Evolutionary conservation across 2,329 filamentous ascomycete genomes (phyloP).

Genomic region (Arthrobotrys pseudoclavata): DNA sequence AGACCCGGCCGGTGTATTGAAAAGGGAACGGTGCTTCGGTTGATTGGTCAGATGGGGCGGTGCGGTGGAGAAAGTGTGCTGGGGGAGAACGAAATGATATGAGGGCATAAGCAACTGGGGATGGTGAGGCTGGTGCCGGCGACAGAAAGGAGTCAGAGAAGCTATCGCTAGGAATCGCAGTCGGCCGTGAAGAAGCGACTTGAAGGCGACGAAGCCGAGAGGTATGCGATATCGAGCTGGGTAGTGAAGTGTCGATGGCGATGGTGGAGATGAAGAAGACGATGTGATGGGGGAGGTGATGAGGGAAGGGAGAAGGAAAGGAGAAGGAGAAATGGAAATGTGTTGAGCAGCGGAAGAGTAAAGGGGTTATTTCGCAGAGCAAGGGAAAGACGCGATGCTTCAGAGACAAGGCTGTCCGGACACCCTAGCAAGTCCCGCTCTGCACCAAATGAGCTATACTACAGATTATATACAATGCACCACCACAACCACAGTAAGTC

Average conservation of each 20-base stretch:
- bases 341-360: conserved; percentile 55
- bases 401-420: conserved; percentile 17
- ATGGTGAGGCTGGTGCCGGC: conserved; percentile 59
- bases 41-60: conserved; percentile 60
- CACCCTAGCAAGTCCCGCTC: not conserved
- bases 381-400: conserved; percentile 52
- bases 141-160: conserved; percentile 27
- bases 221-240: conserved; percentile 35
- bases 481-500: not conserved
- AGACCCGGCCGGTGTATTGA: conserved; percentile 50
- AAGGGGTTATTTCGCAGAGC: conserved; percentile 57
- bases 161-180: conserved; percentile 50
- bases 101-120: conserved; percentile 37
- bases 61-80: conserved; percentile 58
- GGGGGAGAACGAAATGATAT: conserved; percentile 58
- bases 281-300: conserved; percentile 31
- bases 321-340: conserved; percentile 51
- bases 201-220: conserved; percentile 30
- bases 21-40: conserved; percentile 60
- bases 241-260: conserved; percentile 38
- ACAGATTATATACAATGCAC: not conserved
- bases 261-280: conserved; percentile 29
- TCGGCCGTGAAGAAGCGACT: conserved; percentile 23
- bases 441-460: conserved; percentile 9
- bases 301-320: conserved; percentile 37